Conservation (phyloP, 352 stramenopile genomes). For the Phytopythium aichiense region DNA sequence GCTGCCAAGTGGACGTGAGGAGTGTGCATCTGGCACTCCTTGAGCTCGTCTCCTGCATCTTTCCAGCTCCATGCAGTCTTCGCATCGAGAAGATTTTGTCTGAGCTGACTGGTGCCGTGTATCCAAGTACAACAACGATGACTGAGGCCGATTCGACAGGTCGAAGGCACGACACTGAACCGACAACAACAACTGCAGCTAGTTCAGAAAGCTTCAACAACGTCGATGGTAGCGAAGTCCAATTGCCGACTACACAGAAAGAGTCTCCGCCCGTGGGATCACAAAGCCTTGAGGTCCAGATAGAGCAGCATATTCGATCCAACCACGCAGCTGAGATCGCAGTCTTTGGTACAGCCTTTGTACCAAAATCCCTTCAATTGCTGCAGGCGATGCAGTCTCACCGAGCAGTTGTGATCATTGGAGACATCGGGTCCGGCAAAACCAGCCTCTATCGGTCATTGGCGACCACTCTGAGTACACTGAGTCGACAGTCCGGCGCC, state of each 20-base stretch:
- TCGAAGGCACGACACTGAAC: not conserved
- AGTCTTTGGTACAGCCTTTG: conserved; percentile 26
- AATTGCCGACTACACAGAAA: too few species aligned
- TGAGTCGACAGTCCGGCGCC: not conserved
- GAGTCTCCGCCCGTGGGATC: not conserved
- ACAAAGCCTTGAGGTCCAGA: not conserved
- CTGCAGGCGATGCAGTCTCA: conserved; percentile 26
- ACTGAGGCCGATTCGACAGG: not conserved
- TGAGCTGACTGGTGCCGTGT: not conserved
- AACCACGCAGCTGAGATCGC: not conserved
- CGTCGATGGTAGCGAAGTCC: not conserved
- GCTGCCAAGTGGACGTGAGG: not conserved
- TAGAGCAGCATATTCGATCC: not conserved
- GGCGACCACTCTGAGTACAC: conserved; percentile 20
- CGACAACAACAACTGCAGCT: not conserved
- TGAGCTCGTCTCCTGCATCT: not conserved
- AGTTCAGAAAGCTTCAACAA: not conserved
- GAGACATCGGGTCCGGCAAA: conserved; percentile 44
- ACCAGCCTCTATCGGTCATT: conserved; percentile 44
- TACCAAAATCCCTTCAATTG: conserved; percentile 41
- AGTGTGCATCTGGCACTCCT: not conserved
- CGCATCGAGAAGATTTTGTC: not conserved
- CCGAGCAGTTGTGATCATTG: conserved; percentile 34
- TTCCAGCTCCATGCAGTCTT: not conserved
- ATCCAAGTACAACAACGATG: not conserved